A percentile compares a stretch with the other conserved stretches of the same genome.
Conservation (phyloP, 768 basidiomycete species). For the Xerocomellus amylosporus region DNA sequence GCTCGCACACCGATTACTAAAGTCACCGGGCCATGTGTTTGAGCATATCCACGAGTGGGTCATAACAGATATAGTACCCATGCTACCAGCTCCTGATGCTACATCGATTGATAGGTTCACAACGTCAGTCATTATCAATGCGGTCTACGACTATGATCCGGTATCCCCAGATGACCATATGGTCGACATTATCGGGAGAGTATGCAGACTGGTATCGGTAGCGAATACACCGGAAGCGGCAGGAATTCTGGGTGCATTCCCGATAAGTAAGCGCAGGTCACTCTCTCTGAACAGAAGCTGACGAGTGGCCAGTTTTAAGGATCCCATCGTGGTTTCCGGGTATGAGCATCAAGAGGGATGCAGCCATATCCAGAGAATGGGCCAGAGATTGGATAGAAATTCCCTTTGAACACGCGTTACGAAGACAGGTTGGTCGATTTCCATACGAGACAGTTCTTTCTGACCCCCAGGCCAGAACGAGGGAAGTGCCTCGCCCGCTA, state of each 20-base stretch:
- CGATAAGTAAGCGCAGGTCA: slow-evolving; percentile 4
- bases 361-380: slow-evolving; percentile 3
- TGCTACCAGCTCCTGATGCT: not conserved
- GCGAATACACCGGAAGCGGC: slow-evolving; percentile 9
- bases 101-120: slow-evolving; percentile 5
- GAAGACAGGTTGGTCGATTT: slow-evolving; percentile 22
- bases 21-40: slow-evolving; percentile 5
- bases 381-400: slow-evolving; percentile 15
- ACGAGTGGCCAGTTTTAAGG: slow-evolving; percentile 8
- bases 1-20: slow-evolving; percentile 6
- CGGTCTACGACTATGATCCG: slow-evolving; percentile 20
- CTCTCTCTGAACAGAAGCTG: not conserved
- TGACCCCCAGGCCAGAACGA: not conserved
- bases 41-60: slow-evolving; percentile 13
- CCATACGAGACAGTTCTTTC: not conserved
- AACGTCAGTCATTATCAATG: slow-evolving; percentile 28
- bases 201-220: not conserved
- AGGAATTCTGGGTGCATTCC: slow-evolving; percentile 13
- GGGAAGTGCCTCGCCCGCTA: slow-evolving; percentile 10
- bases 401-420: slow-evolving; percentile 30
- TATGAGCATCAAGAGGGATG: slow-evolving; percentile 16
- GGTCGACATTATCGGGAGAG: slow-evolving; percentile 13
- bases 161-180: slow-evolving; percentile 11
- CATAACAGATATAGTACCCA: slow-evolving; percentile 9
- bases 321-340: slow-evolving; percentile 21